Evolutionary conservation across 345 rosid genomes (phyloP).

Genomic region (Eucalyptus sideroxylon): DNA sequence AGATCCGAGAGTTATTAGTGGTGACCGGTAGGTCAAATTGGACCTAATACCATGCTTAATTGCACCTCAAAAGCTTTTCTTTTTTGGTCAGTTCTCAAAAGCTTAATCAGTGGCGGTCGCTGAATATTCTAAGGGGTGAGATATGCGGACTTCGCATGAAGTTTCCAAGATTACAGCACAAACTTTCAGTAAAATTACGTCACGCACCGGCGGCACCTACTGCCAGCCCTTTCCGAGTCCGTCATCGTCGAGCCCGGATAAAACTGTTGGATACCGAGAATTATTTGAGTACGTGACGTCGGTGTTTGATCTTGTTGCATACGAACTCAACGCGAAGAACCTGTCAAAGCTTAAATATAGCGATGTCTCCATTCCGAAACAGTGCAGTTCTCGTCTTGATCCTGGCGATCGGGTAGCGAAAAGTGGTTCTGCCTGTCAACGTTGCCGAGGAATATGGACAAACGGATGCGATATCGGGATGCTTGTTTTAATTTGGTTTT

Average conservation of each 20-base stretch:
- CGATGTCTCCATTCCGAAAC: background rate
- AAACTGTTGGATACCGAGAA: background rate
- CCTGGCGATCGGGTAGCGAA: background rate
- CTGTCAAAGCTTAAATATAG: background rate
- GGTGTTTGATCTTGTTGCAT: background rate
- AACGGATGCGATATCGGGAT: background rate
- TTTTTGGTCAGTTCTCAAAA: background rate
- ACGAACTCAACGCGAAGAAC: background rate
- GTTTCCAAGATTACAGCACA: fast-evolving
- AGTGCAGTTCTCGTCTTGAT: background rate
- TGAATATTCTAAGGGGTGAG: background rate
- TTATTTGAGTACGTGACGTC: background rate
- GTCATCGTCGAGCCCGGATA: background rate
- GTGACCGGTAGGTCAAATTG: background rate
- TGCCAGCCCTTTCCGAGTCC: background rate
- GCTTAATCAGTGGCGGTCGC: background rate
- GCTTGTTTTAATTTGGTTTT: background rate
- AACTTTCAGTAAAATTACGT: background rate
- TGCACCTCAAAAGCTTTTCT: background rate
- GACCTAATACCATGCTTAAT: background rate
- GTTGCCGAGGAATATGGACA: background rate
- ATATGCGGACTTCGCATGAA: background rate
- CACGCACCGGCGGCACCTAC: background rate
- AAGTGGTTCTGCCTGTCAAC: background rate
- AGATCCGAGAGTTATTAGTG: background rate